phyloP scores from a whole-genome alignment of 2,329 filamentous ascomycete species.

The Aspergillus costaricaensis region DNA sequence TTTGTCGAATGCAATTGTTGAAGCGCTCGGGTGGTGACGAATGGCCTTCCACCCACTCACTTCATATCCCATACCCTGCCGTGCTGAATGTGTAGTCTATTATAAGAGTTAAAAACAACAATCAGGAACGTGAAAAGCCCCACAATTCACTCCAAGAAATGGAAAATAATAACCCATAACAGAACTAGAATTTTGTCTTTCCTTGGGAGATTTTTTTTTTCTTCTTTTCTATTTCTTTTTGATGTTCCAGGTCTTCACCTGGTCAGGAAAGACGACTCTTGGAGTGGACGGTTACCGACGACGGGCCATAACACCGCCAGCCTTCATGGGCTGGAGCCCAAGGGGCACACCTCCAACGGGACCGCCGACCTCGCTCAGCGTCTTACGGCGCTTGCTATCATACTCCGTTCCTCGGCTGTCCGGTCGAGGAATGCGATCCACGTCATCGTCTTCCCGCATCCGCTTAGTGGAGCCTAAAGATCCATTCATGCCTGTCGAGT shows the following conservation, averaged over 20 bases:
- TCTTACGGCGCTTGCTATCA: constrained; percentile 76
- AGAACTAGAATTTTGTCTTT: constrained; percentile 15
- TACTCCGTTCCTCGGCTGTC: constrained; percentile 62
- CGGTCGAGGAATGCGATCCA: constrained; percentile 66
- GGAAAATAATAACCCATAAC: constrained; percentile 9
- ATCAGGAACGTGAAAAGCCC: constrained; percentile 8
- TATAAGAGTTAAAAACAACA: constrained; percentile 12
- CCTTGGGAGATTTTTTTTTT: constrained; percentile 9
- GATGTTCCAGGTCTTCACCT: background rate
- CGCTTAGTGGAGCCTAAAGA: constrained; percentile 60
- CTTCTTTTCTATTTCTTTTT: background rate
- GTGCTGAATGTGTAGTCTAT: constrained; percentile 21
- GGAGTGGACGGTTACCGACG: constrained; percentile 34
- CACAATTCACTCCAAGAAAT: constrained; percentile 20
- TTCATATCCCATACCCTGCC: constrained; percentile 8
- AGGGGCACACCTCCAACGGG: constrained; percentile 43
- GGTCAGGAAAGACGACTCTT: background rate
- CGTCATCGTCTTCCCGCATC: constrained; percentile 64
- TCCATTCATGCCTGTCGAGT: constrained; percentile 67
- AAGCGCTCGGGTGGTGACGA: background rate
- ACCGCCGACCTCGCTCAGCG: constrained; percentile 63
- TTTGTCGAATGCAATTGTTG: background rate
- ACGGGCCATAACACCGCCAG: constrained; percentile 43
- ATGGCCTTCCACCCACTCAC: background rate
- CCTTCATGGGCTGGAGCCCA: constrained; percentile 47